Percentiles rank a stretch among this genome's conserved stretches.
Conservation (phyloP, 306 rosid species). For the Glycine tomentella region DNA sequence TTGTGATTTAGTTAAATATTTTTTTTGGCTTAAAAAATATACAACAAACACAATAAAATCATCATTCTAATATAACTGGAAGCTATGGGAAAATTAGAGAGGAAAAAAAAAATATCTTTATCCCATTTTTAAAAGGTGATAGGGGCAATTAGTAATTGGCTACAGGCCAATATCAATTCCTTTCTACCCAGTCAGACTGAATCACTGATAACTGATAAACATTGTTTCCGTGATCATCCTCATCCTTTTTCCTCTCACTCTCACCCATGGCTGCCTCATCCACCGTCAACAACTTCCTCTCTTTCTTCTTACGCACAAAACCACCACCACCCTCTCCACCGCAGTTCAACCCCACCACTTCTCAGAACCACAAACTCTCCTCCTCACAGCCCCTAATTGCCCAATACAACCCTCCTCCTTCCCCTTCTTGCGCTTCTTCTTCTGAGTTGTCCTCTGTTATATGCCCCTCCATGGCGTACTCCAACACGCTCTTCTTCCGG, state of each 20-base stretch:
- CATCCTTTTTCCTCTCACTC: not conserved
- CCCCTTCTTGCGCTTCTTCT: not conserved
- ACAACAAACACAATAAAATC: no score
- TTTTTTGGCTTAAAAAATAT: no score
- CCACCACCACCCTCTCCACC: slow-evolving; percentile 44
- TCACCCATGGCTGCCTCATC: slow-evolving; percentile 74
- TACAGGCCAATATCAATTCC: no score
- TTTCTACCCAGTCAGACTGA: not conserved
- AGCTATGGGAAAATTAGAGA: no score
- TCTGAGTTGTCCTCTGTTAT: slow-evolving; percentile 58
- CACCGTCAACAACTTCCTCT: slow-evolving; percentile 66
- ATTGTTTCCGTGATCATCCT: not conserved
- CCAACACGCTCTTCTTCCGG: slow-evolving; percentile 68
- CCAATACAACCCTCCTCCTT: slow-evolving; percentile 20
- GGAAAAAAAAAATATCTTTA: no score
- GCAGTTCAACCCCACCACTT: slow-evolving; percentile 43
- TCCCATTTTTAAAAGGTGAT: no score
- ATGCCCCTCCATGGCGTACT: slow-evolving; percentile 63
- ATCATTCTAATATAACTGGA: no score
- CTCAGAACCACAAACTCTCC: slow-evolving; percentile 44
- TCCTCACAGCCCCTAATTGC: slow-evolving; percentile 39
- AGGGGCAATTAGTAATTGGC: no score
- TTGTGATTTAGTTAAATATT: no score
- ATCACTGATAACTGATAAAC: not conserved
- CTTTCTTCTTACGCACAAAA: slow-evolving; percentile 69